Evolutionary conservation across 768 basidiomycete species (phyloP).

Genomic region (Mrakia blollopis): DNA sequence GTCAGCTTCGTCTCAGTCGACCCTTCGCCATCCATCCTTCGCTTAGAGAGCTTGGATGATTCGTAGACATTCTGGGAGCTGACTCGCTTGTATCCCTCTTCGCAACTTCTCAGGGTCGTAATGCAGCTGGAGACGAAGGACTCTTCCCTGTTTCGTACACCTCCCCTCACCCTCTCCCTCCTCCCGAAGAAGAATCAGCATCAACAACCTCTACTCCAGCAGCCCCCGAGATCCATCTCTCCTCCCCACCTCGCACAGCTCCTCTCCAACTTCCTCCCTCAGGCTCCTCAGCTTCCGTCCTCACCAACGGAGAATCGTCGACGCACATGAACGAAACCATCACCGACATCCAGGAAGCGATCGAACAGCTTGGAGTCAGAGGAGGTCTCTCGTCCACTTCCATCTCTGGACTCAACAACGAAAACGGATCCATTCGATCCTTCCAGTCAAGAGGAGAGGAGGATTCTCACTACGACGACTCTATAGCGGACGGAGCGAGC

Average conservation of each 20-base stretch:
- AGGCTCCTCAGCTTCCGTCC: neutral
- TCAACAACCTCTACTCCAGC: neutral
- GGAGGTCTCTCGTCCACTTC: conserved; percentile 36
- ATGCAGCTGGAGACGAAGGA: conserved; percentile 72
- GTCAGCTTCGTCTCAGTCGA: neutral
- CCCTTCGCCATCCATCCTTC: too few species aligned
- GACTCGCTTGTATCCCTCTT: neutral
- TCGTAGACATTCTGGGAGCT: neutral
- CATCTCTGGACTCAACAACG: conserved; percentile 53
- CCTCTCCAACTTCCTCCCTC: neutral
- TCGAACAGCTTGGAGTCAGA: conserved; percentile 66
- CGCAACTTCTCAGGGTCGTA: conserved; percentile 70
- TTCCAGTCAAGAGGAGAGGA: conserved; percentile 56
- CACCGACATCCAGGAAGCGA: conserved; percentile 84
- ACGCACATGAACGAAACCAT: conserved; percentile 76
- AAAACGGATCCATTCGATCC: conserved; percentile 52
- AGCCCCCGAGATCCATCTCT: conserved; percentile 7
- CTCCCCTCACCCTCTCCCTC: conserved; percentile 46
- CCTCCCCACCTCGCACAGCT: conserved; percentile 2
- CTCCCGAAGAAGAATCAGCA: neutral
- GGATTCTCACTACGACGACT: conserved; percentile 19
- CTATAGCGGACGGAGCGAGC: conserved; percentile 41
- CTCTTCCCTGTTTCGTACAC: conserved; percentile 91
- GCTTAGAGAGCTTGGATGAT: too few species aligned
- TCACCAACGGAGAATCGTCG: neutral